Evolutionary conservation across 768 basidiomycete species (phyloP), one percentile per base, ranked within the genome.

Genomic region (Leucosporidium creatinivorum): DNA sequence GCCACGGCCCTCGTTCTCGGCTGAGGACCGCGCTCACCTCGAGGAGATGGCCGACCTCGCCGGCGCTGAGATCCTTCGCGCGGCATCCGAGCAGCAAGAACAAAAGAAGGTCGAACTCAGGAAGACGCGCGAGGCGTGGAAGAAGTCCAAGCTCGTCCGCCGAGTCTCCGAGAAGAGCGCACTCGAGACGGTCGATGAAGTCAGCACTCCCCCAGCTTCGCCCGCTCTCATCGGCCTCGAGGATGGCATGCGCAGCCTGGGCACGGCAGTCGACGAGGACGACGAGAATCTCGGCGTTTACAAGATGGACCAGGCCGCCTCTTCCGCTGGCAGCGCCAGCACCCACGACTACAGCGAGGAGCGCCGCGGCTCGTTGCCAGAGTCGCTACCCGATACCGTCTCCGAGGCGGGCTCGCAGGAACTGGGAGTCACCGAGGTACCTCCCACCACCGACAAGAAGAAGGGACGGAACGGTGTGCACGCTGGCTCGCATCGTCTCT

Each of bases 111-210:
- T 2, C 10, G 36, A 49, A 5, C 47, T 70, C 48, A 48, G 25
- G 21, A 56, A 61, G 56, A 61, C 55, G 25, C 57, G 68, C 12
- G 28, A 66, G 44, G 23, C n/a, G 36, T 69, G 65, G 64, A 65
- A 66, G 48, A 44, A 55, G 26, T 39, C 31, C 31, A 58, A 69
- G 62, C 44, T 69, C 57, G 58, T 58, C 8, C 59, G 56, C 13
- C 36, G 36, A 9, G 65, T 55, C 1, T 49, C 52, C 2, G 44
- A n/a, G 18, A 49, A 44, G 36, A 33, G 15, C n/a, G 21, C 23
- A 12, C 69, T 69, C 69, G 69, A 69, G 26, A 61, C 51, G 58
- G 62, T 69, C 65, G 58, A 39, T 31, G 65, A 69, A 36, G 51
- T 66, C 10, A 48, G 48, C 4, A 69, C 69, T 21, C 69, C 69